Evolutionary conservation across 2,329 filamentous ascomycete genomes (phyloP), one percentile per base, ranked within the genome.

Genomic region (Sarocladiaceae sp.): DNA sequence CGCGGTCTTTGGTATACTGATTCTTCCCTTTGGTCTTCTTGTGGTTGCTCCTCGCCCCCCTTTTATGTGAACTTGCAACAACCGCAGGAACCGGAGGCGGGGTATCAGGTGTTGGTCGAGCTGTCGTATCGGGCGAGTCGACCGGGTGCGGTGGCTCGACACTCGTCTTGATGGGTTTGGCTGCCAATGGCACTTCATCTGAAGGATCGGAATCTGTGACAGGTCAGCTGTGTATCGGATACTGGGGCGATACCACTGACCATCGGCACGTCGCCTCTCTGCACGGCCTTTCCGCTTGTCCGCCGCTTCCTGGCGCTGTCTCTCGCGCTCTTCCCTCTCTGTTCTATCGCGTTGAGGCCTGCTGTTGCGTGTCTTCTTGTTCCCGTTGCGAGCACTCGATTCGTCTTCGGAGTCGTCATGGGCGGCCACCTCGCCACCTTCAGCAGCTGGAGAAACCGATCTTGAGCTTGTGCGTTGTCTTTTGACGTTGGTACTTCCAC

Each of bases 381-480:
- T 60, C 20, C 66, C 68, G 61, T 73, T 74, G 29, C 74, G 66
- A 35, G 64, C 61, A 49, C 63, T 70, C 2, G 67, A 63, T 33
- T 83, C 85, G 46, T 93, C 87, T 46, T 88, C 88, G 0, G 86
- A 88, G 33, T 86, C 83, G 45, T 83, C 74, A 66, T 67, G 39
- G 65, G 69, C 55, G 63, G 65, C 40, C 66, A 58, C 59, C 69
- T 81, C 70, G 45, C 67, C 67, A 45, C 69, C 58, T 49, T 63
- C 58, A 3, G 51, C 39, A 11, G 71, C 55, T 48, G 82, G 78
- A 1, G 83, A 80, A 21, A 76, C 75, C 3, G 87, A 88, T 37
- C 80, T 81, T 2, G 89, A 94, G 48, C 74, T 76, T 20, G 90
- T 96, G 44, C 91, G 82, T 61, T 88, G 89, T 52, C 91, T 78